Evolutionary conservation across 2,329 filamentous ascomycete species (phyloP).

Genomic region (Thelonectria discophora): DNA sequence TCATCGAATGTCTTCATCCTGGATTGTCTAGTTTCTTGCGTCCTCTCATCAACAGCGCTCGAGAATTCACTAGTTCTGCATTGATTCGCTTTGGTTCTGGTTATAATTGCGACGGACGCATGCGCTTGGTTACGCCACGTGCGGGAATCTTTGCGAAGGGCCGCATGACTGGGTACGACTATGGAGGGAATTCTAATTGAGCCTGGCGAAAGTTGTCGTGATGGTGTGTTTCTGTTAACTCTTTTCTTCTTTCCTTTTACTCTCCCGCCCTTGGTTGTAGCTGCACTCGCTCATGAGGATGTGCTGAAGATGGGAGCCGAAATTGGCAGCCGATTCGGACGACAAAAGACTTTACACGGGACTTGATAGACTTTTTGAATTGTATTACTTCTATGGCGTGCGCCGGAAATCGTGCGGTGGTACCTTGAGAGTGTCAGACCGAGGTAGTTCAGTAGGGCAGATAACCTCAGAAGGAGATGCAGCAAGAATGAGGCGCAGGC

Average conservation of each 20-base stretch:
- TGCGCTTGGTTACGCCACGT: background rate
- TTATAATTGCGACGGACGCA: background rate
- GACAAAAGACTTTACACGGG: constrained; percentile 38
- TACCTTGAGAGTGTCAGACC: no score
- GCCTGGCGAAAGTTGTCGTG: constrained; percentile 20
- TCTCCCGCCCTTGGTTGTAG: constrained; percentile 13
- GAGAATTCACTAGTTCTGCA: background rate
- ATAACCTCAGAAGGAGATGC: no score
- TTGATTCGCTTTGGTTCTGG: constrained; percentile 13
- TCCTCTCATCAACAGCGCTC: constrained; percentile 13
- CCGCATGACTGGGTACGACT: background rate
- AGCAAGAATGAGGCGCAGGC: no score
- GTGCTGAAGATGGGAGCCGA: constrained; percentile 21
- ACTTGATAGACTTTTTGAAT: constrained; percentile 41
- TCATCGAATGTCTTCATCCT: constrained; percentile 11
- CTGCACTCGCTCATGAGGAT: constrained; percentile 17
- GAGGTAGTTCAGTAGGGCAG: no score
- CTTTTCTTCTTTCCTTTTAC: constrained; percentile 18
- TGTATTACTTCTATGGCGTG: constrained; percentile 9
- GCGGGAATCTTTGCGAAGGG: constrained; percentile 7
- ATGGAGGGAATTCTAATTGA: constrained; percentile 9
- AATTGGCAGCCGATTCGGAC: constrained; percentile 29
- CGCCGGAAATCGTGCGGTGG: no score
- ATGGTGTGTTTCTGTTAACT: constrained; percentile 11
- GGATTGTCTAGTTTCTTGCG: constrained; percentile 5